These are phyloP conservation scores for Petunia axillaris DNA, from an alignment of 257 asterid species.

Conservation along the genomic window DNA sequence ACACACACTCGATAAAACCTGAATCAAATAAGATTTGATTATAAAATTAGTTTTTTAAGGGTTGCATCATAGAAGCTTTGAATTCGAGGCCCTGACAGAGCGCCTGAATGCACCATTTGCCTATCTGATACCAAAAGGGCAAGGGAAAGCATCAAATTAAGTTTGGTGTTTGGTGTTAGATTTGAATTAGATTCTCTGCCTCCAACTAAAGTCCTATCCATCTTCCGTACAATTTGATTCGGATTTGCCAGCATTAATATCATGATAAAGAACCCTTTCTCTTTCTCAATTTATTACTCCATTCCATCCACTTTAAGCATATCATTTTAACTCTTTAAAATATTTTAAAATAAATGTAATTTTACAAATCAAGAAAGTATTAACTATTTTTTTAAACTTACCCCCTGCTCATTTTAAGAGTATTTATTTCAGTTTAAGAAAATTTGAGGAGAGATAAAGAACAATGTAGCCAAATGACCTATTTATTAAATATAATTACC, in stretches of 20 bases:
- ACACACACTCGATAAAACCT: neutral
- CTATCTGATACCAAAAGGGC: neutral
- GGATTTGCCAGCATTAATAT: conserved; percentile 19
- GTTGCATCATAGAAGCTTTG: neutral
- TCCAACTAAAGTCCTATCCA: conserved; percentile 51
- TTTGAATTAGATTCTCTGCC: conserved; percentile 16
- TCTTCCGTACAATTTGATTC: conserved; percentile 58
- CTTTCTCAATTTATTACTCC: neutral
- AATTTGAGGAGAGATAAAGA: no score
- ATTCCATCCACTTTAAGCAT: no score
- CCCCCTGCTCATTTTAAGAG: no score
- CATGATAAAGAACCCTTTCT: neutral
- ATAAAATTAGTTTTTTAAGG: neutral
- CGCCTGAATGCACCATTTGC: conserved; percentile 14
- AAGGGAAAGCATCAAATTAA: neutral
- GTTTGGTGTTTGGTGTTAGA: conserved; percentile 20
- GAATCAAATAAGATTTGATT: neutral
- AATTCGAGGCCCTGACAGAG: conserved; percentile 20
- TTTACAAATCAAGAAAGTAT: no score
- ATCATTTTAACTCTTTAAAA: no score
- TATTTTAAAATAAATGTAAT: no score
- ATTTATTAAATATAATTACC: no score
- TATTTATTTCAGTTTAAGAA: no score
- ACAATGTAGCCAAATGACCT: no score
- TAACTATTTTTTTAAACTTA: no score